Conservation (phyloP, 169 alveolate genomes). For the Cryptosporidium andersoni region DNA sequence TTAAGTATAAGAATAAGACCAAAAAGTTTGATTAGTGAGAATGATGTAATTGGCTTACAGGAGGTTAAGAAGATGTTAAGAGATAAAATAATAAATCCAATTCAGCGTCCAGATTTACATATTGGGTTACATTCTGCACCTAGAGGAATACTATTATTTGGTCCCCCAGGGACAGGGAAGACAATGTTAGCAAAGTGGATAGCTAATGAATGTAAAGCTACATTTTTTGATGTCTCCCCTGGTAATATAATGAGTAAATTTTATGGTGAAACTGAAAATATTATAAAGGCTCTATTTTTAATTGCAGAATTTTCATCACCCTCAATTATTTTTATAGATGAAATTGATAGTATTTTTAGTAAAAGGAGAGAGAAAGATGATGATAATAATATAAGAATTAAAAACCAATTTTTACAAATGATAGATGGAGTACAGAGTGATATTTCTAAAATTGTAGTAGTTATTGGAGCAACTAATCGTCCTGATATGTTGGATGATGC, state of each 20-base stretch:
- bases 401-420: conserved; percentile 91
- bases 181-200: conserved; percentile 90
- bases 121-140: conserved; percentile 88
- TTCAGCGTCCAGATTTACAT: conserved; percentile 85
- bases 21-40: conserved; percentile 43
- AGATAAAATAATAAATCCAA: conserved; percentile 85
- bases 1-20: conserved; percentile 65
- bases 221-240: conserved; percentile 92
- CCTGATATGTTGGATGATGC: conserved; percentile 95
- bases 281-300: conserved; percentile 88
- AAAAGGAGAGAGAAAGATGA: conserved; percentile 88
- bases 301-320: conserved; percentile 89
- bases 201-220: conserved; percentile 90
- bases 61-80: conserved; percentile 77
- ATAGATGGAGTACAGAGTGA: conserved; percentile 92
- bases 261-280: conserved; percentile 93
- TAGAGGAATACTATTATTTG: conserved; percentile 84
- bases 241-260: conserved; percentile 90
- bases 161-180: conserved; percentile 91
- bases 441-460: conserved; percentile 82
- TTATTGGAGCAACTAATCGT: conserved; percentile 93
- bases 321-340: conserved; percentile 92
- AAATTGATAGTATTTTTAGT: conserved; percentile 91
- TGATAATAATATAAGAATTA: conserved; percentile 89
- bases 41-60: conserved; percentile 43